Evolutionary conservation across 2,329 filamentous ascomycete species (phyloP).

Genomic region (Aspergillaceae sp.): DNA sequence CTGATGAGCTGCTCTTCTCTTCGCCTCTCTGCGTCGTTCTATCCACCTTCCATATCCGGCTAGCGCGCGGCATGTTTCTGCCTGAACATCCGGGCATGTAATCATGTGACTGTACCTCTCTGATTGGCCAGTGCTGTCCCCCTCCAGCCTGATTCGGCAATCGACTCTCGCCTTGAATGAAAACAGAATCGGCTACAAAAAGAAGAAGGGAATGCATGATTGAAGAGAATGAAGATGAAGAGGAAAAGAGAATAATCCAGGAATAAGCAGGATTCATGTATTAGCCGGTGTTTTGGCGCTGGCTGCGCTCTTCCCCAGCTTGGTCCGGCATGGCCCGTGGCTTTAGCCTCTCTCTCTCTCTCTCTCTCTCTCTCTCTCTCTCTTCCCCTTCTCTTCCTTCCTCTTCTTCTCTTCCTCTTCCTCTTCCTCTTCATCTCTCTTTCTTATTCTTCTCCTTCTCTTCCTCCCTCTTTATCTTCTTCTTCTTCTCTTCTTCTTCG

Average conservation of each 20-base stretch:
- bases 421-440: conserved; percentile 5
- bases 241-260: background rate
- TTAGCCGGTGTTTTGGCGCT: conserved; percentile 5
- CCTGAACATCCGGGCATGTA: conserved; percentile 2
- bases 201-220: background rate
- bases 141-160: background rate
- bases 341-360: conserved; percentile 12
- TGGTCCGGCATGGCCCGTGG: conserved; percentile 15
- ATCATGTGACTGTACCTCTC: background rate
- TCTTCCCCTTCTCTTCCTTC: conserved; percentile 5
- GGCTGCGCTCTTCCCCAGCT: conserved; percentile 10
- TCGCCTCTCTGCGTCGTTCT: too few species aligned
- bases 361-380: conserved; percentile 6
- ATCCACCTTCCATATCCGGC: too few species aligned
- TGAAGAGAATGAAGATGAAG: background rate
- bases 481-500: conserved; percentile 4
- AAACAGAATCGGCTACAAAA: background rate
- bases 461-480: conserved; percentile 6
- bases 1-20: too few species aligned
- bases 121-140: background rate
- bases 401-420: conserved; percentile 2
- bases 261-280: background rate
- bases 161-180: too few species aligned
- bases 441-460: conserved; percentile 7
- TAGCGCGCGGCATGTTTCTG: conserved; percentile 7